Percentiles rank a stretch among this genome's conserved stretches.
Evolutionary conservation across 1,139 yeast genomes (phyloP).

Genomic region (Lodderomyces metapsilosis): DNA sequence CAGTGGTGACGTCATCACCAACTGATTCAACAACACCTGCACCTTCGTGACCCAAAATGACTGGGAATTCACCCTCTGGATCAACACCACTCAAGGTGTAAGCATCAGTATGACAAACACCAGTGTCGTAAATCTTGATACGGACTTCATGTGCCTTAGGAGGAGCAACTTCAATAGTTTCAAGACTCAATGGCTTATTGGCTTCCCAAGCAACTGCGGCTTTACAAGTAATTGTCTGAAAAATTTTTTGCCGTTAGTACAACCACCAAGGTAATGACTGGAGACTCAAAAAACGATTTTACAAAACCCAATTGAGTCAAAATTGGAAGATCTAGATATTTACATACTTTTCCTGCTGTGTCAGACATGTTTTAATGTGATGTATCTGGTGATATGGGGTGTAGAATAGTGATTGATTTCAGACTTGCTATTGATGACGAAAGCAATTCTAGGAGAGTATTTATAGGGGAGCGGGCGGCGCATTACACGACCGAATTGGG

Average conservation of each 20-base stretch:
- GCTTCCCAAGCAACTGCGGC: constrained; percentile 99
- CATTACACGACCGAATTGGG: not conserved
- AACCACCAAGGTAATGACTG: constrained; percentile 2
- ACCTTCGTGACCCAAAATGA: constrained; percentile 92
- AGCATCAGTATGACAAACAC: constrained; percentile 98
- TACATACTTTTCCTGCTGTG: constrained; percentile 39
- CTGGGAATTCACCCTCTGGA: constrained; percentile 97
- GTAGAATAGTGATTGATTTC: not conserved
- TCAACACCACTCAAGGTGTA: constrained; percentile 92
- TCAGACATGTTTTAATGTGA: constrained; percentile 19
- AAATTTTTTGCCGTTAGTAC: constrained; percentile 12
- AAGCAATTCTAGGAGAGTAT: not conserved
- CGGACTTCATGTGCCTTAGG: constrained; percentile 98
- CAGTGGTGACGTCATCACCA: constrained; percentile 89
- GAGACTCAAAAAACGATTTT: too few relatives aligned
- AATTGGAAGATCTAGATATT: not conserved
- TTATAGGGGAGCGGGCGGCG: not conserved
- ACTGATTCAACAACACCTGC: constrained; percentile 92
- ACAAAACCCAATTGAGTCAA: not conserved
- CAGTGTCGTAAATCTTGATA: constrained; percentile 81
- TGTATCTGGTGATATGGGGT: not conserved
- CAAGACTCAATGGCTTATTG: constrained; percentile 77
- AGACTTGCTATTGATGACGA: not conserved
- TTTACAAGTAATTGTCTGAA: constrained; percentile 74
- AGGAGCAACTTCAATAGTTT: constrained; percentile 85